Conservation (phyloP, 2,329 filamentous ascomycete species). For the Chaetoscypha palmicola region DNA sequence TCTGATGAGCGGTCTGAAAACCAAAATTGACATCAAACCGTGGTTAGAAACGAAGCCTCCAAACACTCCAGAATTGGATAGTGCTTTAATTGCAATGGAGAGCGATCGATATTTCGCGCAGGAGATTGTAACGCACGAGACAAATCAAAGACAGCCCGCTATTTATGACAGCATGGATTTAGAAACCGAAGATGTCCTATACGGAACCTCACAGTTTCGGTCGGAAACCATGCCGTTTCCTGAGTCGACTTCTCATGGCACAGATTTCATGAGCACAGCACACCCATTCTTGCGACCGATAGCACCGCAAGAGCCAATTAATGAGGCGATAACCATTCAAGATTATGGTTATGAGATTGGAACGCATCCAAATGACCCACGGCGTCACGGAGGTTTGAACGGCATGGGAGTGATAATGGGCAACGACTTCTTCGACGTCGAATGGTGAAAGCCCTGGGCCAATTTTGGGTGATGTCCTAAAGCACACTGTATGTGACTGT, state of each 20-base stretch:
- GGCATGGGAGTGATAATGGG: neutral
- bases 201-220: neutral
- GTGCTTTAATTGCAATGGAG: neutral
- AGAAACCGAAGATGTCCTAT: neutral
- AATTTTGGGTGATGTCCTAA: too few relatives aligned
- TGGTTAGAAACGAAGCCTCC: neutral
- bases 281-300: too few relatives aligned
- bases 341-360: neutral
- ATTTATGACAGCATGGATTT: too few relatives aligned
- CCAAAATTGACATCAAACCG: neutral
- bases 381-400: neutral
- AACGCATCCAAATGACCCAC: neutral
- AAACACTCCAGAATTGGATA: neutral
- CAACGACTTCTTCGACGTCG: neutral
- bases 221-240: neutral
- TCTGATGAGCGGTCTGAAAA: constrained; percentile 13
- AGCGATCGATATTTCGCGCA: neutral
- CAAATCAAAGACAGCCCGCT: too few relatives aligned
- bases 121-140: neutral
- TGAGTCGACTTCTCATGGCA: neutral
- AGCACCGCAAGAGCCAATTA: neutral
- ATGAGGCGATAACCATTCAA: neutral
- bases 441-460: too few relatives aligned
- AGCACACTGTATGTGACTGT: too few relatives aligned
- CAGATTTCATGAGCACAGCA: too few relatives aligned